Base-by-base conservation (phyloP, 2,329 filamentous ascomycete species). In the Cercospora sp. region DNA sequence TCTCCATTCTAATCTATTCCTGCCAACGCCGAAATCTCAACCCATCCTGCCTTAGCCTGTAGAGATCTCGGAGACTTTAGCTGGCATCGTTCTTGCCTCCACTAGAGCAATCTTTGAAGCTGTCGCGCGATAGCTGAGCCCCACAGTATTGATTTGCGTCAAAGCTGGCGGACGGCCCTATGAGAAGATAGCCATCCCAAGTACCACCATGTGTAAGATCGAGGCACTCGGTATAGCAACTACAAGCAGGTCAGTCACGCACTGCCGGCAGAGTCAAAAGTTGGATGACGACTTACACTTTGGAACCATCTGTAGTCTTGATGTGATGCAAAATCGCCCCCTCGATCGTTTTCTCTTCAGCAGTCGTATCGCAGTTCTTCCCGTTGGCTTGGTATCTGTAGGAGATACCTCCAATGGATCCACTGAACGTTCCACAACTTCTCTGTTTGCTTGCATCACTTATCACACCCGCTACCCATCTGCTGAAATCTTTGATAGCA, bases 191-290 rank as follows among this genome's bases (percentile, higher is more conserved):
- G 16, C 45, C 61, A 64, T 57, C 49, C 61, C 61, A 64, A 2
- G 49, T 64, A 28, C 61, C 61, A 13, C 61, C 43, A 34, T 64
- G 61, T 10, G 49, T 64, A 18, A 64, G 45, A n/a, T 64, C 61
- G 8, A 64, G 49, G 30, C 61, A 64, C 61, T 64, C 28, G 18
- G 61, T 63, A 8, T 49, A 28, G 43, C 61, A 63, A 26, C 21
- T 61, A 7, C 12, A 45, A 34, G 26, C 24, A 9, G n/a, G 12
- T 61, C 21, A 43, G 34, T 61, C 49, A 10, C 9, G 26, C 3
- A 24, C 18, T 24, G 18, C 21, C 21, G 1, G 6, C 16, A 16
- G 49, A 55, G 13, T 24, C 12, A 13, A 24, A 9, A 6, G 28
- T 26, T 7, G 7, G 21, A n/a, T 55, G 4, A 13, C 5, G 16